Conservation (phyloP, 192 early-diverging fungal species). For the Diversispora epigaea region DNA sequence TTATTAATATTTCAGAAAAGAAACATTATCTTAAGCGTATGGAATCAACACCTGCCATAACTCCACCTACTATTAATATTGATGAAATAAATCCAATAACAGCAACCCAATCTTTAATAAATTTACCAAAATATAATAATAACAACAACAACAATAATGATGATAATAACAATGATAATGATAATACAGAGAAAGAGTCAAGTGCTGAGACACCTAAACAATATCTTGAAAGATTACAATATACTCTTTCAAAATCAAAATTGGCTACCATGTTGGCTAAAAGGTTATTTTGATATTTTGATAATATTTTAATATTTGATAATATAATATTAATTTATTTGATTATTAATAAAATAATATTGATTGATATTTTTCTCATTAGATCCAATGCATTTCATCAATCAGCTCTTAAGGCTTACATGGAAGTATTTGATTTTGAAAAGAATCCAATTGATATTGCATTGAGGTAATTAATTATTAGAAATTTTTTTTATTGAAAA, state of each 20-base stretch:
- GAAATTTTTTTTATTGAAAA: too few relatives aligned
- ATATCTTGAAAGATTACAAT: conserved; percentile 45
- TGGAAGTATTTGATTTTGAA: conserved; percentile 62
- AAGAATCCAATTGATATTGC: conserved; percentile 67
- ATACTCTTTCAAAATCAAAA: conserved; percentile 51
- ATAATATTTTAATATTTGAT: background rate
- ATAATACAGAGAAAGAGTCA: background rate
- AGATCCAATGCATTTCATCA: conserved; percentile 52
- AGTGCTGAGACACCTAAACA: conserved; percentile 45
- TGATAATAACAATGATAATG: background rate
- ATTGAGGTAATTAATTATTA: conserved; percentile 41
- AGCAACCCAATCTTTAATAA: conserved; percentile 11
- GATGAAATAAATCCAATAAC: background rate
- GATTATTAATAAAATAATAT: background rate
- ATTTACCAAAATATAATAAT: too few relatives aligned
- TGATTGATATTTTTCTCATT: background rate
- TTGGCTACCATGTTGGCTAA: conserved; percentile 58
- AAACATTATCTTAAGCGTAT: conserved; percentile 24
- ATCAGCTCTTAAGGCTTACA: conserved; percentile 56
- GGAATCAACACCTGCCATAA: conserved; percentile 18
- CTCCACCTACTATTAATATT: background rate
- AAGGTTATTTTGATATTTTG: conserved; percentile 23
- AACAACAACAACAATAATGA: conserved; percentile 15
- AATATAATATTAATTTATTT: background rate
- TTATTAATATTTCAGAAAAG: background rate